Evolutionary conservation across 352 stramenopile species (phyloP), one percentile per base, ranked within the genome.

Genomic region (Phytophthora palmivora): DNA sequence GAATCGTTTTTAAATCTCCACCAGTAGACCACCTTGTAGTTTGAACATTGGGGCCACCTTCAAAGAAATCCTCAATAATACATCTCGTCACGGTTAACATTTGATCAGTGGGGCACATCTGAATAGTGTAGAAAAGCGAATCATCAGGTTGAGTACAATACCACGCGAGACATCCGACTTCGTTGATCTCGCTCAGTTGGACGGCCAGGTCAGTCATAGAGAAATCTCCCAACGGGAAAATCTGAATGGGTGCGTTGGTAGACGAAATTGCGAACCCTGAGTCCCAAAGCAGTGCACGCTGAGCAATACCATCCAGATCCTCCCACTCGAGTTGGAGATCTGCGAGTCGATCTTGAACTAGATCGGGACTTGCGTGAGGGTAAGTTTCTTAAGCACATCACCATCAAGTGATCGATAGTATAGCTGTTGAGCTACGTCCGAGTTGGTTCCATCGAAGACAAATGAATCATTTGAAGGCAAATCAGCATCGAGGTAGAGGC

Each of bases 391-490:
- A 5, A 32, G 11, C 16, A 24, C 21, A 14, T 60, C 43, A 3
- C 46, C 53, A n/a, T 30, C 38, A 3, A 16, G 47, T 4, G 16
- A 7, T 15, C 48, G 63, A 15, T 24, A 43, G 52, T 70, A 70
- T 8, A 67, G 56, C 42, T 73, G 65, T 32, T 60, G 49, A 11
- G 65, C 65, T 6, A 73, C 18, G 26, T 69, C 65, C 14, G 67
- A 76, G 26, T 66, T 71, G 21, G 34, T n/a, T n/a, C n/a, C n/a
- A n/a, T n/a, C 57, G 22, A 72, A 72, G 9, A 39, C 14, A 36
- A 72, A 72, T 9, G 41, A 61, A 8, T 22, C 32, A 14, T 61
- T 37, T 18, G 42, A 8, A 36, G 19, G 19, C n/a, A n/a, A n/a
- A n/a, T n/a, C n/a, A n/a, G n/a, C n/a, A n/a, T n/a, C n/a, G n/a